Evolutionary conservation across 805 yeast genomes (phyloP), one percentile per base, ranked within the genome.

Genomic region (Kazachstania viticola): DNA sequence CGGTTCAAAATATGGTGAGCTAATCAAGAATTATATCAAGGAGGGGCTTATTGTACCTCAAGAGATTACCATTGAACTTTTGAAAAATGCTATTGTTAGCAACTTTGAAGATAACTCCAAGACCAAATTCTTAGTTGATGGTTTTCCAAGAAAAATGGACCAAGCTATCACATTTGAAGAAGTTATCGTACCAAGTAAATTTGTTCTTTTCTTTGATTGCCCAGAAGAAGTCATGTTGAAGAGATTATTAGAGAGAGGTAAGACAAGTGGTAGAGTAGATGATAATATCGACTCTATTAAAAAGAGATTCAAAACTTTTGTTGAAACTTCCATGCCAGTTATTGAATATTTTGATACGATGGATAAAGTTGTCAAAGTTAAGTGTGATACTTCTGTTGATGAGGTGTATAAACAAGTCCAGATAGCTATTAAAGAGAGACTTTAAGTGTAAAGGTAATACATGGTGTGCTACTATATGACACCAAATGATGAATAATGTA

Each of bases 131-230:
- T 63, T 88, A 47, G 75, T 88, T 32, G 98, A 88, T 56, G 98
- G 98, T 1, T 88, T 91, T 70, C 98, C 98, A 30, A 73, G 97
- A 55, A 84, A 87, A 56, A 88, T 91, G 96, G 97, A 91, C 60
- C 98, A 88, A 64, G 97, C 97, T 0, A 37, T 79, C 25, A 80
- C 88, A n/a, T 88, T 88, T 54, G 97, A 88, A 61, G 73, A 79
- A 25, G 64, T 73, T 51, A 66, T 75, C 46, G 91, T 75, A 48
- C 78, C 67, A 56, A 78, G 82, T 40, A 64, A 73, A 17, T 71
- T 79, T 58, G 74, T 81, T 2, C 62, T 81, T 26, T 81, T 77
- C 58, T 81, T 81, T 49, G 85, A 80, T 42, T 81, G 93, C 55
- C 82, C 88, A 1, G 91, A 80, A 56, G 51, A 61, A 25, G 80